Percentiles rank a stretch among this genome's conserved stretches.
phyloP scores from a whole-genome alignment of 2,329 filamentous ascomycete species.

The Chaetomium sp. region DNA sequence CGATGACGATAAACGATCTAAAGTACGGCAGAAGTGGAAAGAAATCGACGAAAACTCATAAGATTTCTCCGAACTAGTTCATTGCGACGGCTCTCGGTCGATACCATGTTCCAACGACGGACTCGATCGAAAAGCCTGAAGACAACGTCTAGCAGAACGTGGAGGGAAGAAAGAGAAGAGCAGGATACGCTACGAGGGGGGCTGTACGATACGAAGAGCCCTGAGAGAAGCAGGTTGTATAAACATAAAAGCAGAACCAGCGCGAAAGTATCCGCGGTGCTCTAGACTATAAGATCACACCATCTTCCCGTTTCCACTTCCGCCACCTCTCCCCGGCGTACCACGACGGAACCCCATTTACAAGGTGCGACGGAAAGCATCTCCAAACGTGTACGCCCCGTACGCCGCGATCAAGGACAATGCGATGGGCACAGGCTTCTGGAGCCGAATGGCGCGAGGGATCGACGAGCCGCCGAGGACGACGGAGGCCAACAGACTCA shows the following conservation, averaged over 20 bases:
- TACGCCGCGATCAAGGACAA: slow-evolving; percentile 73
- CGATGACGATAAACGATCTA: slow-evolving; percentile 59
- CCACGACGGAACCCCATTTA: slow-evolving; percentile 17
- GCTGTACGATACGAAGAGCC: slow-evolving; percentile 7
- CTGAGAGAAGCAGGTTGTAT: slow-evolving; percentile 7
- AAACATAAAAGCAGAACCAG: slow-evolving; percentile 4
- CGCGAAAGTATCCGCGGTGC: background rate
- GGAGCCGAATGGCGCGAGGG: slow-evolving; percentile 74
- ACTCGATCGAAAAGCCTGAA: background rate
- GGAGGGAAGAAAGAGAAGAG: background rate
- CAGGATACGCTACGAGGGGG: background rate
- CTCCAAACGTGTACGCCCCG: slow-evolving; percentile 74
- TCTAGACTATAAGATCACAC: slow-evolving; percentile 6
- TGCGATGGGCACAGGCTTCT: slow-evolving; percentile 77
- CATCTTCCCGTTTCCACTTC: background rate
- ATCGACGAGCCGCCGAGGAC: slow-evolving; percentile 78
- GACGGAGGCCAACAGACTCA: slow-evolving; percentile 82
- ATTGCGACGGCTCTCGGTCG: background rate
- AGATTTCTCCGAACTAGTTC: slow-evolving; percentile 25
- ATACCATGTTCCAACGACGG: background rate
- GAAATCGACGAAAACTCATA: slow-evolving; percentile 69
- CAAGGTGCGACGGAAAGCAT: slow-evolving; percentile 48
- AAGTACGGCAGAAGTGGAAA: slow-evolving; percentile 70
- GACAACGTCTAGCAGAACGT: background rate
- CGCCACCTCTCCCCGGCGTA: no score